phyloP scores from a whole-genome alignment of 2,329 filamentous ascomycete genomes.

The Sphaerulina musiva region DNA sequence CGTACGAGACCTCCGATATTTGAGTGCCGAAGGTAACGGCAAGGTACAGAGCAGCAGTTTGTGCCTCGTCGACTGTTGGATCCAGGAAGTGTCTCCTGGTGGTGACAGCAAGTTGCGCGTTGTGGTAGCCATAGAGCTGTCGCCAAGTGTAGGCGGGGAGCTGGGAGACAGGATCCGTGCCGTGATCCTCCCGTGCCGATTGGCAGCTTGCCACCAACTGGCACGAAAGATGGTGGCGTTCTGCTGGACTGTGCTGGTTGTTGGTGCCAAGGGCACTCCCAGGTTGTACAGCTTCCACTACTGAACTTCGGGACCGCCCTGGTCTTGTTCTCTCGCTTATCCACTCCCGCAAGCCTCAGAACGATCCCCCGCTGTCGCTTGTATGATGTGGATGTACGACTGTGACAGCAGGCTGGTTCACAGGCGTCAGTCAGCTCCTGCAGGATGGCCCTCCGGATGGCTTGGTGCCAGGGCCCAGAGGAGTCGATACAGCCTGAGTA shows the following conservation, averaged over 20 bases:
- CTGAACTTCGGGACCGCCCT: background rate
- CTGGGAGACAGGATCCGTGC: background rate
- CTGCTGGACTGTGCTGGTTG: background rate
- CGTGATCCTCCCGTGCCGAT: background rate
- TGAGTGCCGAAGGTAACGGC: slow-evolving; percentile 1
- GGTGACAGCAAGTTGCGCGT: background rate
- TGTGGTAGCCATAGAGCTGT: background rate
- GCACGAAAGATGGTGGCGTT: too few species aligned
- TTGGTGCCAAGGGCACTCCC: background rate
- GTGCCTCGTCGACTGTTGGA: background rate
- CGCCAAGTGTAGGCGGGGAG: background rate
- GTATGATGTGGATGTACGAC: background rate
- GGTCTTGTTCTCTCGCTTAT: background rate
- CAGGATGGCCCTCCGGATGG: background rate
- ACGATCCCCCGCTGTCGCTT: background rate
- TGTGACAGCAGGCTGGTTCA: background rate
- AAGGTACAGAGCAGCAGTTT: background rate
- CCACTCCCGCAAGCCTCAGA: background rate
- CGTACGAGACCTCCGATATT: background rate
- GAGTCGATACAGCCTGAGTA: too few species aligned
- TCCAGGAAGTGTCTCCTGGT: background rate
- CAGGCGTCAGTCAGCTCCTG: background rate
- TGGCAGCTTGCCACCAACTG: background rate
- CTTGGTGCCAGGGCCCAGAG: background rate
- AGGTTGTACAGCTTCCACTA: background rate